Evolutionary conservation across 2,329 filamentous ascomycete genomes (phyloP).

Genomic region (Cadophora malorum): DNA sequence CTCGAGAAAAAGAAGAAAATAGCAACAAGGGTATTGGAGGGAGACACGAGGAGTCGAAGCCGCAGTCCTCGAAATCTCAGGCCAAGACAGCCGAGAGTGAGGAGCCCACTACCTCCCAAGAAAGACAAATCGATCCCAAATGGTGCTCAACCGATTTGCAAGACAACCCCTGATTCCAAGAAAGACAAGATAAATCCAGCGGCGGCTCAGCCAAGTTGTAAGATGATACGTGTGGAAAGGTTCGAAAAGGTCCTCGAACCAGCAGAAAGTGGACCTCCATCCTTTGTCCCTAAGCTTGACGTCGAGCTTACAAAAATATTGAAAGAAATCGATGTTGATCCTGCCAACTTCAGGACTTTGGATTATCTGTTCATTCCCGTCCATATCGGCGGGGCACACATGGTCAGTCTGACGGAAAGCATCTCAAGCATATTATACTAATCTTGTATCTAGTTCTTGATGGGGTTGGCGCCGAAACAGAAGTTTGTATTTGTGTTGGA

Average conservation of each 20-base stretch:
- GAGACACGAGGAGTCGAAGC: background rate
- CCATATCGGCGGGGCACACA: background rate
- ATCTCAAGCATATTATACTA: background rate
- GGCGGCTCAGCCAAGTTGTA: background rate
- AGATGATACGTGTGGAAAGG: background rate
- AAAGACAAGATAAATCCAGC: background rate
- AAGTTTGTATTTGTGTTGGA: constrained; percentile 9
- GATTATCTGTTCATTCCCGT: constrained; percentile 7
- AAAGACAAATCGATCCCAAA: too few relatives aligned
- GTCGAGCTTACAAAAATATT: background rate
- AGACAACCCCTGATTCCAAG: background rate
- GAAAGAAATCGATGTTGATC: background rate
- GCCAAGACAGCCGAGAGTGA: background rate
- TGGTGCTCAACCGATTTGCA: too few relatives aligned
- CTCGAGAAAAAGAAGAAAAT: background rate
- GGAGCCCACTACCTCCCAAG: background rate
- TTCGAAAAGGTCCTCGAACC: background rate
- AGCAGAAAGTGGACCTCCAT: too few relatives aligned
- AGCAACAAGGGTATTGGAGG: background rate
- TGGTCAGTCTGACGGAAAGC: background rate
- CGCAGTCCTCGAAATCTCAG: background rate
- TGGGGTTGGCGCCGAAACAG: constrained; percentile 5
- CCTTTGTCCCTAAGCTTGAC: background rate
- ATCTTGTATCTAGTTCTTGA: background rate
- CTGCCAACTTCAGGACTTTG: constrained; percentile 11